A percentile compares a stretch with the other conserved stretches of the same genome.
phyloP scores from a whole-genome alignment of 2,329 filamentous ascomycete species.

The Calonectria pseudoreteaudii region DNA sequence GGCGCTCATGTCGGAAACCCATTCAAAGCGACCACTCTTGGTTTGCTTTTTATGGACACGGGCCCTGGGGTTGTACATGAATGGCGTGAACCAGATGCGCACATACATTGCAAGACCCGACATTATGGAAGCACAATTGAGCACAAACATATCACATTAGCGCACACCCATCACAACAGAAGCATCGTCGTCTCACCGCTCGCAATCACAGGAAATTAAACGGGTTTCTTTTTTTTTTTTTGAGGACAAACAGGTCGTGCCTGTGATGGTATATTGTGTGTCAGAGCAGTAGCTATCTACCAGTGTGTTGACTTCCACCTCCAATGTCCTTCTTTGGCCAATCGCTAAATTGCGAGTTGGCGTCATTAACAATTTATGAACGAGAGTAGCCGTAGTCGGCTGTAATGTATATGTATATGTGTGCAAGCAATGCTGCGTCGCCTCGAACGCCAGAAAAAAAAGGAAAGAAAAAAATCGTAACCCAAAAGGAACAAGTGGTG shows the following conservation, averaged over 20 bases:
- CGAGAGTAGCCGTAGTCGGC: conserved; percentile 36
- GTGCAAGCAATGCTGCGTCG: conserved; percentile 20
- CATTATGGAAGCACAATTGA: neutral
- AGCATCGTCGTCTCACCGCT: conserved; percentile 1
- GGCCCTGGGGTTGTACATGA: neutral
- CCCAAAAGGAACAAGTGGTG: conserved; percentile 32
- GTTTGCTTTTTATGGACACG: neutral
- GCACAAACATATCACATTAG: neutral
- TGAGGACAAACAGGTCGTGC: conserved; percentile 31
- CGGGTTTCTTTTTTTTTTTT: neutral
- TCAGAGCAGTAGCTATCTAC: conserved; percentile 21
- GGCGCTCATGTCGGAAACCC: neutral
- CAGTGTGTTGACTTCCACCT: conserved; percentile 17
- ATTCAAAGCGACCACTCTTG: neutral
- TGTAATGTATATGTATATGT: conserved; percentile 34
- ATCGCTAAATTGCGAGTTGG: conserved; percentile 26
- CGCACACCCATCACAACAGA: neutral
- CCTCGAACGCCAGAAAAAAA: conserved; percentile 34
- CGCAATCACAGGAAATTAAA: neutral
- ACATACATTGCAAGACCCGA: neutral
- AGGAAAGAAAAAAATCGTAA: conserved; percentile 18
- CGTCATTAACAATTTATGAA: conserved; percentile 40
- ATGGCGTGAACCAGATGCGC: neutral
- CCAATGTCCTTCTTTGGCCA: conserved; percentile 21
- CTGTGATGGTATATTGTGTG: conserved; percentile 33